phyloP scores from a whole-genome alignment of 1,284 basidiomycete species.

The Puccinia brachypodii region DNA sequence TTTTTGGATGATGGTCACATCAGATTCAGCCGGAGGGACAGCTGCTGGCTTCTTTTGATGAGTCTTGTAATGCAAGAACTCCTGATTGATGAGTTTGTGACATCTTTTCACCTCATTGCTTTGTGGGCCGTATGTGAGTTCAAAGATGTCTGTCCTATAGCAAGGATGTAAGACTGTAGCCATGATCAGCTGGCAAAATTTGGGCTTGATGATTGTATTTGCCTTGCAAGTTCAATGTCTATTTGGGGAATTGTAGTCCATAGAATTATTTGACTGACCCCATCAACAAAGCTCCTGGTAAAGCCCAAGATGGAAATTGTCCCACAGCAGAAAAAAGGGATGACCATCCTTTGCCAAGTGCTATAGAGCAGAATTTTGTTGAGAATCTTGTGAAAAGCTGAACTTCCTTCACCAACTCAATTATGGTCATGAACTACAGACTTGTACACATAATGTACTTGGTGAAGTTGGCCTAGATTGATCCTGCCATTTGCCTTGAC shows the following conservation, averaged over 20 bases:
- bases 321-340: constrained; percentile 70
- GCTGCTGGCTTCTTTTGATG: neutral
- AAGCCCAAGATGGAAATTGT: constrained; percentile 77
- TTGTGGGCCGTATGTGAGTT: neutral
- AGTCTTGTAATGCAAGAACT: neutral
- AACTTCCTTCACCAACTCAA: constrained; percentile 66
- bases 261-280: constrained; percentile 54
- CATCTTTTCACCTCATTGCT: neutral
- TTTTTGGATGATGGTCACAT: neutral
- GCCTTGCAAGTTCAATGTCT: neutral
- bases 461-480: constrained; percentile 62
- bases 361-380: constrained; percentile 60
- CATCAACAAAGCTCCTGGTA: constrained; percentile 76
- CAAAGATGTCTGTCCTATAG: neutral
- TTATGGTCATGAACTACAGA: constrained; percentile 74
- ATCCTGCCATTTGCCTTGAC: constrained; percentile 50
- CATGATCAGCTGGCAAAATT: neutral
- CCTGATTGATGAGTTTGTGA: neutral
- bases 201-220: too few relatives aligned
- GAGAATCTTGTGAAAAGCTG: constrained; percentile 66
- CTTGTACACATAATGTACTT: constrained; percentile 65
- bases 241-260: neutral
- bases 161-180: neutral
- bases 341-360: constrained; percentile 65
- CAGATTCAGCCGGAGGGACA: neutral